Evolutionary conservation across 371 early-diverging fungal genomes (phyloP).

Genomic region (Coemansia sp.): DNA sequence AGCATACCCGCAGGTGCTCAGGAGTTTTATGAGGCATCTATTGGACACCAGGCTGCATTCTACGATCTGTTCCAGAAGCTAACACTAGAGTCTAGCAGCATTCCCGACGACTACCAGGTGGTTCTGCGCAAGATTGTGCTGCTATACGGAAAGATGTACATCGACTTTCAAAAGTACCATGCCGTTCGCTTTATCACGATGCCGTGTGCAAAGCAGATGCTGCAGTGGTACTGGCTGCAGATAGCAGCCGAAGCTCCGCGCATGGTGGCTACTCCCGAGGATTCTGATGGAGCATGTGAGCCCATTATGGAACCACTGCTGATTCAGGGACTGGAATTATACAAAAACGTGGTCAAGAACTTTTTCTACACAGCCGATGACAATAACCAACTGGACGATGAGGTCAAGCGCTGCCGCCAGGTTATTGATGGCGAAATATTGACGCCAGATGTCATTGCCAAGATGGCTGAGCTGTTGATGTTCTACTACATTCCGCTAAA

Average conservation of each 20-base stretch:
- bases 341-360: conserved; percentile 70
- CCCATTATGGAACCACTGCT: conserved; percentile 55
- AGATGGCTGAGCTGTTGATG: conserved; percentile 68
- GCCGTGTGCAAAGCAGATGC: conserved; percentile 64
- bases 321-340: conserved; percentile 68
- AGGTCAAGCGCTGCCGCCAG: conserved; percentile 54
- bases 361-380: conserved; percentile 53
- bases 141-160: conserved; percentile 80
- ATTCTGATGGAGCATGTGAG: conserved; percentile 24
- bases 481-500: conserved; percentile 72
- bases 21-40: conserved; percentile 28
- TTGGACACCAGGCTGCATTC: conserved; percentile 34
- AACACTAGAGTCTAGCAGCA: conserved; percentile 2
- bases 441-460: conserved; percentile 64
- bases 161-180: conserved; percentile 69
- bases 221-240: conserved; percentile 76
- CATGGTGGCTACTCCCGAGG: conserved; percentile 59
- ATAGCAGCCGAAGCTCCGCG: conserved; percentile 67
- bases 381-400: conserved; percentile 28
- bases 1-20: conserved; percentile 8
- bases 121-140: conserved; percentile 53
- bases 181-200: conserved; percentile 70
- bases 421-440: conserved; percentile 67
- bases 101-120: conserved; percentile 7
- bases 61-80: conserved; percentile 26